These are phyloP conservation scores for Eutrema heterophyllum DNA, from an alignment of 345 rosid species.

Conservation along the genomic window DNA sequence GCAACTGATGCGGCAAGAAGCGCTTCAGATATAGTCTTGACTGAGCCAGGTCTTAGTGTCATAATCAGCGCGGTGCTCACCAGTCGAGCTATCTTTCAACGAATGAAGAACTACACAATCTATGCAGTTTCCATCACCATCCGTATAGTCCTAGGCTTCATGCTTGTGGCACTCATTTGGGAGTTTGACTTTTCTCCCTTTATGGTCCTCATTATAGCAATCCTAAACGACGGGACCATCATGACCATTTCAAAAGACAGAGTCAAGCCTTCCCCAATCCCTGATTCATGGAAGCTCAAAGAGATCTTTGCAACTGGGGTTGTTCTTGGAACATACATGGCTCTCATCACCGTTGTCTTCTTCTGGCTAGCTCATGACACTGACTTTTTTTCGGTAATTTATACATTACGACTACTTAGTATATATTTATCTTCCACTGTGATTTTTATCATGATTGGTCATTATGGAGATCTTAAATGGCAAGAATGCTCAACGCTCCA, in stretches of 20 bases:
- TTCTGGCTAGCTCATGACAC: conserved; percentile 64
- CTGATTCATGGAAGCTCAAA: conserved; percentile 87
- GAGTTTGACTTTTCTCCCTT: conserved; percentile 77
- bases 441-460: not conserved
- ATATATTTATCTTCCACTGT: not conserved
- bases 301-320: conserved; percentile 90
- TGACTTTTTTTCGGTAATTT: conserved; percentile 53
- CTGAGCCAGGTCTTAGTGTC: conserved; percentile 94
- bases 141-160: conserved; percentile 84
- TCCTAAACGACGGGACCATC: conserved; percentile 82
- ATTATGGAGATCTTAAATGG: not conserved
- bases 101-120: conserved; percentile 97
- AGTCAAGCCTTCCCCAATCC: conserved; percentile 82
- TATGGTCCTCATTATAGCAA: conserved; percentile 81
- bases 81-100: conserved; percentile 86
- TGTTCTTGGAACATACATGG: conserved; percentile 71
- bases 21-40: conserved; percentile 86
- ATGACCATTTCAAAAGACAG: conserved; percentile 95
- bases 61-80: conserved; percentile 86
- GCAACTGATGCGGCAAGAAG: conserved; percentile 93
- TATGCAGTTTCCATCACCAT: conserved; percentile 87
- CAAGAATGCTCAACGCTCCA: not conserved
- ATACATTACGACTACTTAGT: not conserved
- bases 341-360: conserved; percentile 63
- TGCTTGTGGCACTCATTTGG: conserved; percentile 69